These are phyloP conservation scores for Yamadazyma membranifaciens DNA, from an alignment of 1,139 yeast genomes.

Conservation along the genomic window DNA sequence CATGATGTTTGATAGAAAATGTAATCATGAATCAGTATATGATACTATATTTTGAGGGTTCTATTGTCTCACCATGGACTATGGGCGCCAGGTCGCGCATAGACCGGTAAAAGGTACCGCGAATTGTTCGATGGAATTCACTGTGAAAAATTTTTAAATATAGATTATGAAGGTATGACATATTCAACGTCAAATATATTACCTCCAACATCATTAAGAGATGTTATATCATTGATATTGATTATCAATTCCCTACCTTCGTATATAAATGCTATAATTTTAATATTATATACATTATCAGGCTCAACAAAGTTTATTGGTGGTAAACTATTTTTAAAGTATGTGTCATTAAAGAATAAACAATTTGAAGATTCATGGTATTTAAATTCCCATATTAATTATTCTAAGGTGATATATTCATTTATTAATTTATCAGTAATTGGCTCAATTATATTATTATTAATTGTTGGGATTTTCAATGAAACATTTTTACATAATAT, in stretches of 20 bases:
- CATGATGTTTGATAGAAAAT: too few species aligned
- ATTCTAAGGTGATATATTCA: conserved; percentile 20
- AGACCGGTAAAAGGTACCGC: conserved; percentile 1
- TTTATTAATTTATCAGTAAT: conserved; percentile 24
- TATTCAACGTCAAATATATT: conserved; percentile 14
- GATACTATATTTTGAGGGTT: conserved; percentile 3
- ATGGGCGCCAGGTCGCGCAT: conserved; percentile 6
- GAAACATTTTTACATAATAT: conserved; percentile 35
- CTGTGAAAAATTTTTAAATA: conserved; percentile 6
- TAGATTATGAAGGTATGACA: conserved; percentile 8
- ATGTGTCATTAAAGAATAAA: conserved; percentile 19
- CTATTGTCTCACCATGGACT: conserved; percentile 13
- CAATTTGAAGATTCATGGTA: conserved; percentile 12
- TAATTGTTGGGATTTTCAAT: conserved; percentile 31
- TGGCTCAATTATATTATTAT: conserved; percentile 30
- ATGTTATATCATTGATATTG: conserved; percentile 43
- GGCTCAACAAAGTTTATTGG: conserved; percentile 43
- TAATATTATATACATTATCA: conserved; percentile 38
- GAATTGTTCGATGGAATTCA: conserved; percentile 1
- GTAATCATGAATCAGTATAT: too few species aligned
- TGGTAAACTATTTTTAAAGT: conserved; percentile 38
- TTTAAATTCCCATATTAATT: conserved; percentile 14
- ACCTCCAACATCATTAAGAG: conserved; percentile 40
- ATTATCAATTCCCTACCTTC: conserved; percentile 42
- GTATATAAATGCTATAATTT: conserved; percentile 35